Conservation (phyloP, 495 filamentous ascomycete genomes). For the Trichocladium uniseriatum region DNA sequence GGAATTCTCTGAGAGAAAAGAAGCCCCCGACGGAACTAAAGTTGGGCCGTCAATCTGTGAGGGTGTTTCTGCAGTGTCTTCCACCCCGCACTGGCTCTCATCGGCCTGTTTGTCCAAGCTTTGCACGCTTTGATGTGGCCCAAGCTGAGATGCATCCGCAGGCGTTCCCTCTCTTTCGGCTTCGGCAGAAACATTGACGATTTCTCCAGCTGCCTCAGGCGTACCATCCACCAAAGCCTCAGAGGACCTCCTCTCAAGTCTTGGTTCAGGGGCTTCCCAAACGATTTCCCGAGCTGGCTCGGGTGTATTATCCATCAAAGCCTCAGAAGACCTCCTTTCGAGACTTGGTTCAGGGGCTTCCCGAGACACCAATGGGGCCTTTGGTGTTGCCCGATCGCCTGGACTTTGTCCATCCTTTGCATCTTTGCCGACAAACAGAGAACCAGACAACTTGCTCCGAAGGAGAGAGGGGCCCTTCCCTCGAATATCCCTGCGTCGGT, state of each 20-base stretch:
- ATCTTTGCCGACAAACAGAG: not conserved
- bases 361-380: too few relatives aligned
- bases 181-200: not conserved
- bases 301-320: not conserved
- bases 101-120: not conserved
- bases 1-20: not conserved
- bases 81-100: not conserved
- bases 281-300: not conserved
- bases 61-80: not conserved
- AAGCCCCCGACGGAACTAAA: slow-evolving; percentile 2
- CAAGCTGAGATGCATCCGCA: not conserved
- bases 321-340: too few relatives aligned
- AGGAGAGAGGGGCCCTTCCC: not conserved
- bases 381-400: not conserved
- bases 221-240: not conserved
- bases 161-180: not conserved
- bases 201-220: not conserved
- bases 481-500: slow-evolving; percentile 10
- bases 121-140: not conserved
- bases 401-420: not conserved
- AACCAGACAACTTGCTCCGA: not conserved
- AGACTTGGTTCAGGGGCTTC: not conserved
- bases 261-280: not conserved
- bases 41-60: slow-evolving; percentile 18
- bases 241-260: too few relatives aligned